These are phyloP conservation scores for Annulohypoxylon moriforme DNA, from an alignment of 495 filamentous ascomycete species.

Conservation along the genomic window DNA sequence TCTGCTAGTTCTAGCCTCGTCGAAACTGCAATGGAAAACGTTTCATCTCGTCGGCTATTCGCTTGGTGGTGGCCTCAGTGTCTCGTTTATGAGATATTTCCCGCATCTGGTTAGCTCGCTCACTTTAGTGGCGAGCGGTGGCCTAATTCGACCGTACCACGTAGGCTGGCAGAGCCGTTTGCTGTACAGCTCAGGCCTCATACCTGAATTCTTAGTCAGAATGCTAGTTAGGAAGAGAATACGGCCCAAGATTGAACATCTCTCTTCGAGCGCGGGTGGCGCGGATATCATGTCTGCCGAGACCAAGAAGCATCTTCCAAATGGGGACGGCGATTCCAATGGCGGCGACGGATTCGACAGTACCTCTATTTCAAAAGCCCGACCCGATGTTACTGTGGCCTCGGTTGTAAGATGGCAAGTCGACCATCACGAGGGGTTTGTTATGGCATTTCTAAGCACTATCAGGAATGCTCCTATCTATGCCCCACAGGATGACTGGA, in stretches of 20 bases:
- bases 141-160: slow-evolving; percentile 74
- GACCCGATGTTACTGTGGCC: slow-evolving; percentile 51
- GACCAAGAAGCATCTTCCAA: slow-evolving; percentile 45
- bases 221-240: slow-evolving; percentile 68
- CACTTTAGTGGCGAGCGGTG: slow-evolving; percentile 79
- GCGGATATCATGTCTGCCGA: slow-evolving; percentile 28
- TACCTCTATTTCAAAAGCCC: slow-evolving; percentile 54
- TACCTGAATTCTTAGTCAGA: slow-evolving; percentile 68
- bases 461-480: slow-evolving; percentile 63
- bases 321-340: slow-evolving; percentile 49
- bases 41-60: slow-evolving; percentile 87
- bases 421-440: slow-evolving; percentile 63
- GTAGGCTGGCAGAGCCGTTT: slow-evolving; percentile 68
- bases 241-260: slow-evolving; percentile 46
- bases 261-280: slow-evolving; percentile 39
- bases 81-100: slow-evolving; percentile 78
- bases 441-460: slow-evolving; percentile 62
- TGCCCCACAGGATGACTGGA: slow-evolving; percentile 66
- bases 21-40: slow-evolving; percentile 73
- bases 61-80: slow-evolving; percentile 82
- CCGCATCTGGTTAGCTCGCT: slow-evolving; percentile 73
- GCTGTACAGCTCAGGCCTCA: slow-evolving; percentile 67
- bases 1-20: slow-evolving; percentile 75
- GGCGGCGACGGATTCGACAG: slow-evolving; percentile 54
- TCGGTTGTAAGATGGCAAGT: slow-evolving; percentile 66